Base-by-base conservation (phyloP, 805 yeast genomes). In the Zygotorulaspora chibaensis region DNA sequence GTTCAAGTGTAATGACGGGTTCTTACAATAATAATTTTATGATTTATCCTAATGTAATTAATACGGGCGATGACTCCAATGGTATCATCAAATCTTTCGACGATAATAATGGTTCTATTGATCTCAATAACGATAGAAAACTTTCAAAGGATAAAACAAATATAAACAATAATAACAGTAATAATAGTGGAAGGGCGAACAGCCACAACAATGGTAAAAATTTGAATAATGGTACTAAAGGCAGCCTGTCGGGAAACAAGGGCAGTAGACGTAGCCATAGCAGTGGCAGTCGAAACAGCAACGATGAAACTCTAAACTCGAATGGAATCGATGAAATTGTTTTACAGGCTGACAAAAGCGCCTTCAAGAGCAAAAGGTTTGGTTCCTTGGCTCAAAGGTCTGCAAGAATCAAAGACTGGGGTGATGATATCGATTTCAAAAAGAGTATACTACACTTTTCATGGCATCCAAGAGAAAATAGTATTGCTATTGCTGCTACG, bases 401-500 rank as follows among this genome's bases (percentile, higher is more conserved):
- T 67, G 59, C 61, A 35, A 61, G 61, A 36, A 59, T 53, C 39
- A 66, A 65, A 49, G 67, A 80, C 51, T 76, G 84, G 63, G 75
- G 79, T 43, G 80, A 82, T 61, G 91, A 84, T 62, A 86, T 90
- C 55, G 98, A 95, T 69, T 93, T 90, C 73, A 88, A 90, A 69
- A 91, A 90, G 75, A 84, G 87, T 67, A 90, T 93, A 50, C 75
- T 91, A 67, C 98, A 93, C 70, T 75, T 89, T 68, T 88, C 97
- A 66, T 93, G 99, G 99, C 99, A 93, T 74, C 99, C 99, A 53
- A 76, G 74, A 56, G 99, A 95, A 70, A 88, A 93, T 70, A 83
- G 93, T 42, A 96, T 93, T 56, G 99, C 99, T 35, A 87, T 93
- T 62, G 98, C 98, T 40, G 98, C 99, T 15, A 93, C 99, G 17